A percentile compares a stretch with the other conserved stretches of the same genome.
phyloP scores from a whole-genome alignment of 2,329 filamentous ascomycete genomes.

The Aspergillus ochraceoroseus region DNA sequence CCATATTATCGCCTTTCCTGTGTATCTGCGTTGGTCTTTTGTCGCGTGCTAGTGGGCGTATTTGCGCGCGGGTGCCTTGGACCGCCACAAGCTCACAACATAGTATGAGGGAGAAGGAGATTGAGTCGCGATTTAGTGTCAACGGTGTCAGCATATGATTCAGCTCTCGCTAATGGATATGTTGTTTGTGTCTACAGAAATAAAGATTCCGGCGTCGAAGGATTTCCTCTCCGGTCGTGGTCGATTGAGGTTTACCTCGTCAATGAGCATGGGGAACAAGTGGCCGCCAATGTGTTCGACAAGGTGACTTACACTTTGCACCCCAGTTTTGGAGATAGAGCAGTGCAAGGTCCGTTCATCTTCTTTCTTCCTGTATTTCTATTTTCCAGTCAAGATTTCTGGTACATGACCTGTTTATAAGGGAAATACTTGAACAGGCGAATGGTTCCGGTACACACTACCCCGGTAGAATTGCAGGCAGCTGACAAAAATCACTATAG shows the following conservation, averaged over 20 bases:
- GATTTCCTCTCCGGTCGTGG: constrained; percentile 91
- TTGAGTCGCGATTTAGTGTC: not conserved
- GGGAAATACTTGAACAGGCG: no score
- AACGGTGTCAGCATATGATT: no score
- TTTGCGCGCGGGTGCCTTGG: not conserved
- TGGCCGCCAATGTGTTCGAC: constrained; percentile 78
- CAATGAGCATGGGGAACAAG: constrained; percentile 79
- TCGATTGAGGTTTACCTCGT: constrained; percentile 78
- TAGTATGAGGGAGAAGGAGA: not conserved
- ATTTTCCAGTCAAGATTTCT: no score
- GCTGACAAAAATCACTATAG: constrained; percentile 43
- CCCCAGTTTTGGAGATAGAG: constrained; percentile 79
- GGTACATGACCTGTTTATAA: no score
- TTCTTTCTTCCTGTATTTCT: constrained; percentile 2
- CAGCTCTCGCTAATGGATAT: constrained; percentile 14
- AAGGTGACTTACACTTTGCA: constrained; percentile 92
- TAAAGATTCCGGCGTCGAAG: constrained; percentile 74
- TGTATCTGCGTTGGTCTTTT: not conserved
- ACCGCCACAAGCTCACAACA: not conserved
- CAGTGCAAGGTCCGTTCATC: constrained; percentile 67
- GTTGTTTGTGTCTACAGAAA: constrained; percentile 51
- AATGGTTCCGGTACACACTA: no score
- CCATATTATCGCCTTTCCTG: not conserved
- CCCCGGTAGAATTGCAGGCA: no score
- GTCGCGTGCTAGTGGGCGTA: constrained; percentile 1